Conservation (phyloP, 306 rosid genomes). For the Vigna reflexopilosa region DNA sequence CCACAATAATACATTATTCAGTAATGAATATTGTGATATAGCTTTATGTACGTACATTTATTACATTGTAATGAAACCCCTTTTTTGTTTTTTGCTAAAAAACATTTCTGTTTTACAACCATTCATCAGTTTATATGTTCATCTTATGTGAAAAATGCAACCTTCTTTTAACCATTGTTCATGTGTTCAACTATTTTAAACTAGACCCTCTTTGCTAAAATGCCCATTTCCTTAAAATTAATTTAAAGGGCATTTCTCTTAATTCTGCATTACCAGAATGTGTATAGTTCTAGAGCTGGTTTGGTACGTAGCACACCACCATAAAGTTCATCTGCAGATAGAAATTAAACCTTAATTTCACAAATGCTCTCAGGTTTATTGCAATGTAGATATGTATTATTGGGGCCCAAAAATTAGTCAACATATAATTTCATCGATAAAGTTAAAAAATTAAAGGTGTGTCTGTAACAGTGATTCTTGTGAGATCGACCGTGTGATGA, state of each 20-base stretch:
- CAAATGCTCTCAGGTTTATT: neutral
- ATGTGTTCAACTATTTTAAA: too few relatives aligned
- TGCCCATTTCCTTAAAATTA: neutral
- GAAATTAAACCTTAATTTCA: conserved; percentile 32
- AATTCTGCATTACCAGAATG: neutral
- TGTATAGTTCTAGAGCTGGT: neutral
- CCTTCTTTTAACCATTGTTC: too few relatives aligned
- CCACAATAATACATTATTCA: conserved; percentile 33
- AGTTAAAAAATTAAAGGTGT: conserved; percentile 33
- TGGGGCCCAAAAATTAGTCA: conserved; percentile 39
- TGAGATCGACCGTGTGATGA: conserved; percentile 36
- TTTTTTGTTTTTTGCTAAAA: too few relatives aligned
- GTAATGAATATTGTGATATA: conserved; percentile 17
- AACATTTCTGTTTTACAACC: too few relatives aligned
- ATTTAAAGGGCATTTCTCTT: neutral
- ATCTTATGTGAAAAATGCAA: too few relatives aligned
- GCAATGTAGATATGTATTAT: conserved; percentile 16
- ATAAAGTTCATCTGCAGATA: conserved; percentile 30
- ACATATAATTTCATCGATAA: conserved; percentile 37
- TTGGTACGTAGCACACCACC: neutral
- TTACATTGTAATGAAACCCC: neutral
- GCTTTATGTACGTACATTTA: conserved; percentile 9
- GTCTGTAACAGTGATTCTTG: conserved; percentile 37
- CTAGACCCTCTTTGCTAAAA: neutral
- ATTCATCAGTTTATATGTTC: too few relatives aligned